These are phyloP conservation scores for Diaporthe citriasiana DNA, from an alignment of 2,329 filamentous ascomycete species.

Conservation along the genomic window DNA sequence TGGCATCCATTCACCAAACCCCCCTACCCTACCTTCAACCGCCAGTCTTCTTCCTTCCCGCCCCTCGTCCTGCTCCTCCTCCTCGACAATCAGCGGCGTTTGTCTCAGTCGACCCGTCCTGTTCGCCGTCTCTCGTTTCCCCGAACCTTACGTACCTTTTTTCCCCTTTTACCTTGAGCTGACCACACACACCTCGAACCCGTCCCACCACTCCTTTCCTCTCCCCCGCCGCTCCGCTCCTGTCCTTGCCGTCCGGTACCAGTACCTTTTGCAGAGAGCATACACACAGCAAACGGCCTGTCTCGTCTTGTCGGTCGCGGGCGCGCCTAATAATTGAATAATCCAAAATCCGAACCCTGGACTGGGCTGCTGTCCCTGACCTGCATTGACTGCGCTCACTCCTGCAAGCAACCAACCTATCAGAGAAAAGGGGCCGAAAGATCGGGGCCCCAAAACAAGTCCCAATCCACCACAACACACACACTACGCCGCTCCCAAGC, in stretches of 20 bases:
- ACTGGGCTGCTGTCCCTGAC: conserved; percentile 23
- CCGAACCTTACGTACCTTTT: conserved; percentile 1
- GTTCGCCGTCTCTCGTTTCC: conserved; percentile 33
- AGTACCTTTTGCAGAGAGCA: neutral
- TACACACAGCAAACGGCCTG: neutral
- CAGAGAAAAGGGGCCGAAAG: conserved; percentile 37
- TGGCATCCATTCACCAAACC: conserved; percentile 5
- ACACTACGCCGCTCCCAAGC: conserved; percentile 16
- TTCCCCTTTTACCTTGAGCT: neutral
- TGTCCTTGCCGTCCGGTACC: conserved; percentile 1
- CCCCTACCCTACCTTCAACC: conserved; percentile 20
- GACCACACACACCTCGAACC: neutral
- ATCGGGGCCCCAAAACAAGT: conserved; percentile 28
- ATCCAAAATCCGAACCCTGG: conserved; percentile 25
- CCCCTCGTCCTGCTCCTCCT: conserved; percentile 9
- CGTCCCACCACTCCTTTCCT: conserved; percentile 9
- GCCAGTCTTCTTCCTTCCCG: conserved; percentile 12
- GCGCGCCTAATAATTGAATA: conserved; percentile 29
- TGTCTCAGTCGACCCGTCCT: conserved; percentile 32
- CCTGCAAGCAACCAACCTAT: conserved; percentile 35
- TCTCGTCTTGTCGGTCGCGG: conserved; percentile 11
- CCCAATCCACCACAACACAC: conserved; percentile 30
- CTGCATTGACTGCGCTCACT: conserved; percentile 32
- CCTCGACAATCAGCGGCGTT: conserved; percentile 31
- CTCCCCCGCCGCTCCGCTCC: conserved; percentile 5